Base-by-base conservation (phyloP, 2,329 filamentous ascomycete species). In the Gnomoniopsis smithogilvyi region DNA sequence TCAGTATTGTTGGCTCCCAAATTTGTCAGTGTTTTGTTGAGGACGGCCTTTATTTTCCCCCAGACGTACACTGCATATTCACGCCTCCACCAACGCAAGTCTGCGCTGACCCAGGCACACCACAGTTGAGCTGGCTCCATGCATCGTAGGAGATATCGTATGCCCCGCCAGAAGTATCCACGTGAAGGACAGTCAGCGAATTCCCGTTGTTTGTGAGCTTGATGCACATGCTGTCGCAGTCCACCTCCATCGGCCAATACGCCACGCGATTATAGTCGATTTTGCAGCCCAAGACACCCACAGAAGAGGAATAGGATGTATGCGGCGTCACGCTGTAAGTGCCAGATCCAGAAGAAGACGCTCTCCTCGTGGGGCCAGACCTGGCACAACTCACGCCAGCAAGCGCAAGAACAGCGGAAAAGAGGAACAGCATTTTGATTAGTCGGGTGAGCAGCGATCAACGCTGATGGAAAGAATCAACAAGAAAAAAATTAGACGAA, bases 91-190 rank as follows among this genome's bases (percentile, higher is more conserved):
- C 82, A 38, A 68, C 59, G 2, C 74, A 71, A 15, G 82, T 81
- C 52, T 74, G 67, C 15, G 74, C 68, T 8, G 70, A 73, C 45
- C 82, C 83, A 14, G 75, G 73, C 61, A 76, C 66, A 63, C 82
- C 82, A 36, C 76, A 80, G 65, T 71, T 70, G 45, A 86, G 80
- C 66, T 80, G 80, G 75, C 84, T 84, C 81, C 81, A 86, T 52
- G 83, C 82, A 63, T 86, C 83, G 73, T 86, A 86, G 54, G 76
- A 79, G 72, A 86, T 79, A 70, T 86, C 84, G 69, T 83, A 69
- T 54, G 82, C 83, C 51, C 82, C 82, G 45, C 73, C 75, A 0
- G 82, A 85, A 54, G 74, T 70, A 73, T 86, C 84, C 63, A 86
- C 73, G 68, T 78, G 78, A 61, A 86, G 78, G 56, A 91, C 81